Base-by-base conservation (phyloP, 139 green algal species). In the Volvox reticuliferus region DNA sequence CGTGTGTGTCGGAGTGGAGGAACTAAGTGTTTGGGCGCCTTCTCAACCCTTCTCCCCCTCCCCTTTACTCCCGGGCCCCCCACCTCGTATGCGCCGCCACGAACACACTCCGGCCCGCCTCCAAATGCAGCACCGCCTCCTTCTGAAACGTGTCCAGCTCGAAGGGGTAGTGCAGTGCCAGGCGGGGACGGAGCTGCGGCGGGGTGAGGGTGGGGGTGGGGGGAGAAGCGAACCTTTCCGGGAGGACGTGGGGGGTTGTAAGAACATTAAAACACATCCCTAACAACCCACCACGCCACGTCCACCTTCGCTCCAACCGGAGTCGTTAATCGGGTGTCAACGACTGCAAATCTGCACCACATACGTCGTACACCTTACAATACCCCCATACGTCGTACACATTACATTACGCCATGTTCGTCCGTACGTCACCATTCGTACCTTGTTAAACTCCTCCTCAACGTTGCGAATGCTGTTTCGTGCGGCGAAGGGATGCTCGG, bases 61-160 rank as follows among this genome's bases (percentile, higher is more conserved):
- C 44, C 5, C 44, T 14, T 55, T 55, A 5, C 44, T 9, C 44
- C 5, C 44, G 44, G 44, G 44, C 65, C 65, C 65, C 65, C 12
- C 16, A 28, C 44, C 97, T 98, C 67, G 84, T 89, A 95, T 99
- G 98, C 0, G 98, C 98, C 0, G 98, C 97, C 69, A 99, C 98
- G 96, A 99, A 99, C 86, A 99, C 96, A 50, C 75, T 89, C 28
- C 78, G 55, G 1, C 89, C 89, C 19, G 16, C 89, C 89, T 92
- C 75, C 82, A 90, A 32, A 83, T 87, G 89, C 71, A 90, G 55
- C 79, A 95, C 73, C 24, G 92, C 92, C 88, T 95, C 98, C 91
- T 99, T 99, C 92, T 99, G 98, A 79, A 99, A 99, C 0, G 78
- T 89, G 91, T 99, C 98, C 61, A 99, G 96, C 94, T 98, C 95